Evolutionary conservation across 1,284 basidiomycete genomes (phyloP), one percentile per base, ranked within the genome.

Genomic region (Trichosporon coremiiforme): DNA sequence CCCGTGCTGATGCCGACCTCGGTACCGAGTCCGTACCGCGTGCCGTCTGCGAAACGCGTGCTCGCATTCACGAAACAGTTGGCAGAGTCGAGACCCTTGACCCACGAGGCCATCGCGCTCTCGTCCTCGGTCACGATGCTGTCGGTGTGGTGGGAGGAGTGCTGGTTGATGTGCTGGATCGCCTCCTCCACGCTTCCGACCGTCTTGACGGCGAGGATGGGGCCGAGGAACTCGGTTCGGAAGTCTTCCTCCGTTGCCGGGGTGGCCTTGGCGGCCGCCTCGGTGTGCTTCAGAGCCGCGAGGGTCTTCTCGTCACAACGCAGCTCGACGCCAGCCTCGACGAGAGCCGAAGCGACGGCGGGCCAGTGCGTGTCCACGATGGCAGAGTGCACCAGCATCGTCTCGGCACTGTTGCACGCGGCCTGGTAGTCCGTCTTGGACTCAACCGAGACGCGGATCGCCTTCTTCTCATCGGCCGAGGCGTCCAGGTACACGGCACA

Each of bases 1-100:
- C 95, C 95, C 0, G 97, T 99, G 79, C 91, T 92, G 79, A 99
- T 98, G 9, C 97, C 97, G 0, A 99, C 96, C 84, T 99, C 97
- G 1, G 97, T 96, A 0, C 97, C 97, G 74, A 98, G 93, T 0
- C 97, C 97, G 82, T 95, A 99, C 68, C 97, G 85, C 84, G 96
- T 98, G 1, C 97, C 97, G 82, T 99, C 97, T 0, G 95, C 92
- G 79, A 99, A 99, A 63, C 97, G 88, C 8, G 97, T 97, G 74
- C 90, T 93, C 2, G 95, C 93, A 77, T 99, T 99, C 73, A 98
- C 88, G 78, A 92, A 99, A 8, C 93, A 93, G 66, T 95, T 95
- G 1, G 97, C 93, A 1, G 90, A 92, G 82, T 96, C 94, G 31
- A 99, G 90, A 1, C 92, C 92, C 25, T 90, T 87, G 76, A 91